phyloP scores from a whole-genome alignment of 768 basidiomycete genomes.

The Russula foetens region DNA sequence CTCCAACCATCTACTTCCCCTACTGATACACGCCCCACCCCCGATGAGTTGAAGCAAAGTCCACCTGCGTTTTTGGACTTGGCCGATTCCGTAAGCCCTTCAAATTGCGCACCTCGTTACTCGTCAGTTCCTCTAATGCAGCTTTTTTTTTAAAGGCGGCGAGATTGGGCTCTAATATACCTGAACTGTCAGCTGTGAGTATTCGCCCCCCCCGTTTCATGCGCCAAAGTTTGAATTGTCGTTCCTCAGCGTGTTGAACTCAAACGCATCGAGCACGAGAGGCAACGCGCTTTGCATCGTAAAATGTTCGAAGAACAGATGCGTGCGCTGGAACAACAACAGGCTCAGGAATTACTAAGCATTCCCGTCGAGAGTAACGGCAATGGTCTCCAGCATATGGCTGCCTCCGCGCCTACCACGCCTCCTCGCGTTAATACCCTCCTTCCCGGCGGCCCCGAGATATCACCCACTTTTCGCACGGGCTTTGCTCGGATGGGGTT shows the following conservation, averaged over 20 bases:
- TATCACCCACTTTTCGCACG: slow-evolving; percentile 34
- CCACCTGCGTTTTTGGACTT: slow-evolving; percentile 91
- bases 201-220: slow-evolving; percentile 8
- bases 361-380: slow-evolving; percentile 56
- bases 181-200: slow-evolving; percentile 81
- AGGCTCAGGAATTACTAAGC: slow-evolving; percentile 75
- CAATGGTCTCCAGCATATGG: slow-evolving; percentile 58
- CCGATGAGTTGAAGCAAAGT: slow-evolving; percentile 73
- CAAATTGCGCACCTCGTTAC: slow-evolving; percentile 13
- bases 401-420: slow-evolving; percentile 84
- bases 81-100: slow-evolving; percentile 73
- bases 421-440: slow-evolving; percentile 72
- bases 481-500: slow-evolving; percentile 37
- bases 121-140: slow-evolving; percentile 5
- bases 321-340: slow-evolving; percentile 86
- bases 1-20: slow-evolving; percentile 64
- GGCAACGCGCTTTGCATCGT: slow-evolving; percentile 78
- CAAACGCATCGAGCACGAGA: slow-evolving; percentile 85
- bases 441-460: slow-evolving; percentile 45
- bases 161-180: slow-evolving; percentile 76
- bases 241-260: slow-evolving; percentile 68
- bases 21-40: slow-evolving; percentile 60
- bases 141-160: slow-evolving; percentile 53
- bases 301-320: slow-evolving; percentile 95
- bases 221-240: slow-evolving; percentile 6